A percentile compares a stretch with the other conserved stretches of the same genome.
Evolutionary conservation across 768 basidiomycete species (phyloP).

Genomic region (Hirschioporus abietinus): DNA sequence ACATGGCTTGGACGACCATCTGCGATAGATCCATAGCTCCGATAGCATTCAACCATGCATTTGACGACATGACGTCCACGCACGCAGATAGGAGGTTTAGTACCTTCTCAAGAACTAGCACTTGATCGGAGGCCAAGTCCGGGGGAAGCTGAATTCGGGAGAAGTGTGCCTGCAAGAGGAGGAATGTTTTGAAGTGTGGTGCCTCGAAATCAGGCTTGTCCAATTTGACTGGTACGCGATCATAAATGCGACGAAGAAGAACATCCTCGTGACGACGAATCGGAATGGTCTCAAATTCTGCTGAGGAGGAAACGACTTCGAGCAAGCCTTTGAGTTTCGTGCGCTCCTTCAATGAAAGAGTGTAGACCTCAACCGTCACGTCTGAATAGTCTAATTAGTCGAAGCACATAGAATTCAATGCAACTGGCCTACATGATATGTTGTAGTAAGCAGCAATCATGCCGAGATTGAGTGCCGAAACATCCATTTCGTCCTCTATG

Average conservation of each 20-base stretch:
- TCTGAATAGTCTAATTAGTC: slow-evolving; percentile 40
- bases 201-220: slow-evolving; percentile 81
- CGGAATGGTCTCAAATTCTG: slow-evolving; percentile 92
- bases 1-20: slow-evolving; percentile 97
- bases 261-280: slow-evolving; percentile 91
- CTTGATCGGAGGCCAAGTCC: slow-evolving; percentile 91
- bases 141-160: slow-evolving; percentile 87
- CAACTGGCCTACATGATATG: slow-evolving; percentile 65
- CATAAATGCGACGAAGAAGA: slow-evolving; percentile 84
- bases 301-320: slow-evolving; percentile 95
- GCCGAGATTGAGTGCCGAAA: slow-evolving; percentile 87
- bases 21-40: slow-evolving; percentile 98
- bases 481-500: slow-evolving; percentile 89
- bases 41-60: slow-evolving; percentile 89
- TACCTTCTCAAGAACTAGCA: slow-evolving; percentile 82
- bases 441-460: slow-evolving; percentile 99
- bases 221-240: slow-evolving; percentile 94
- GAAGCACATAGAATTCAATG: not conserved
- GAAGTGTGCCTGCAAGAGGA: slow-evolving; percentile 95
- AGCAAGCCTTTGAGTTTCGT: slow-evolving; percentile 96
- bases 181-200: slow-evolving; percentile 97
- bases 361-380: slow-evolving; percentile 96
- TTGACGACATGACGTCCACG: slow-evolving; percentile 97
- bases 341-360: slow-evolving; percentile 88
- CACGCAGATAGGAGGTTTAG: slow-evolving; percentile 89